phyloP scores from a whole-genome alignment of 1,284 basidiomycete genomes.

The Termitomyces sp. region DNA sequence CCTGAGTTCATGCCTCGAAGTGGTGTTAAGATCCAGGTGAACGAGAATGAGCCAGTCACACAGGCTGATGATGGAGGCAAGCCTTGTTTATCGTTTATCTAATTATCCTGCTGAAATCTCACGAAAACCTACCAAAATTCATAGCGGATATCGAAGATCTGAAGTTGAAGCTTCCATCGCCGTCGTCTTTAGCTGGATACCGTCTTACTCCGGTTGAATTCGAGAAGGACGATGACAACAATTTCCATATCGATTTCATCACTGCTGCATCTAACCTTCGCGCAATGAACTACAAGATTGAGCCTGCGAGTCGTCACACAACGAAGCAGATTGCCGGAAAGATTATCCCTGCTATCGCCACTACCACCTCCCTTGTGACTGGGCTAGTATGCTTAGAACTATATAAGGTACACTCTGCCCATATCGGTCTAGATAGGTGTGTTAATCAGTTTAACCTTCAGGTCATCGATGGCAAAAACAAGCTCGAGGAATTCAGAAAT shows the following conservation, averaged over 20 bases:
- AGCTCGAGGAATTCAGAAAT: slow-evolving; percentile 96
- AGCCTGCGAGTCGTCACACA: slow-evolving; percentile 83
- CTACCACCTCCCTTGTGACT: slow-evolving; percentile 93
- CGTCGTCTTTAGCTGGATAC: slow-evolving; percentile 91
- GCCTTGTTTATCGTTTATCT: slow-evolving; percentile 5
- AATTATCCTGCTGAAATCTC: slow-evolving; percentile 8
- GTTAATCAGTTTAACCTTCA: slow-evolving; percentile 25
- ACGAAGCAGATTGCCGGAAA: slow-evolving; percentile 99
- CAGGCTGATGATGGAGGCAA: slow-evolving; percentile 40
- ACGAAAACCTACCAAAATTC: slow-evolving; percentile 15
- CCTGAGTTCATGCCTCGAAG: slow-evolving; percentile 93
- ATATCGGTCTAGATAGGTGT: background rate
- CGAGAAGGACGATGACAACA: slow-evolving; percentile 98
- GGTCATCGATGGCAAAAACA: slow-evolving; percentile 94
- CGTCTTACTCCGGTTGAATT: slow-evolving; percentile 94
- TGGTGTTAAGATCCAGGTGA: slow-evolving; percentile 93
- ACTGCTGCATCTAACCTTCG: slow-evolving; percentile 97
- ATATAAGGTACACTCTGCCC: slow-evolving; percentile 69
- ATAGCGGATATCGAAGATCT: slow-evolving; percentile 51
- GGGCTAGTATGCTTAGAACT: slow-evolving; percentile 96
- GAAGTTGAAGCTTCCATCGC: slow-evolving; percentile 71
- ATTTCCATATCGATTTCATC: slow-evolving; percentile 99
- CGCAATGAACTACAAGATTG: slow-evolving; percentile 93
- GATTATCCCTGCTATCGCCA: slow-evolving; percentile 99
- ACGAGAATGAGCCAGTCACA: slow-evolving; percentile 84